phyloP scores from a whole-genome alignment of 331 rosid species.

The Cydonia oblonga region DNA sequence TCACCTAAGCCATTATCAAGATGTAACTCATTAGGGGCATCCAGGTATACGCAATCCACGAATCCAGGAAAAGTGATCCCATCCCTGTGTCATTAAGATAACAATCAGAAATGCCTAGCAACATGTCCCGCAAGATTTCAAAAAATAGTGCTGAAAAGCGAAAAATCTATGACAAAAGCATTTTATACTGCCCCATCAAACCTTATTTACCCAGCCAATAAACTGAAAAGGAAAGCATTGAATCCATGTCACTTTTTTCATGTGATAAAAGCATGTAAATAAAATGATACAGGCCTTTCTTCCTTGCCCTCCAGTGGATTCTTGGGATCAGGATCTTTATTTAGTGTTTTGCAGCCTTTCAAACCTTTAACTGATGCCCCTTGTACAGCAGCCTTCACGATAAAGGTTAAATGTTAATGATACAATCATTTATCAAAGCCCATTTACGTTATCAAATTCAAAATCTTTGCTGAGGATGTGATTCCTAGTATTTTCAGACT shows the following conservation, averaged over 20 bases:
- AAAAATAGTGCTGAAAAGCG: neutral
- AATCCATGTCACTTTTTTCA: neutral
- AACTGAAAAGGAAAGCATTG: neutral
- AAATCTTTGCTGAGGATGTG: neutral
- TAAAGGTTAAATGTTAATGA: conserved; percentile 3
- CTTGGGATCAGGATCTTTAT: conserved; percentile 79
- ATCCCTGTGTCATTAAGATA: conserved; percentile 48
- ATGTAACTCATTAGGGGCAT: conserved; percentile 53
- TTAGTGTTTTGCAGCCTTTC: conserved; percentile 71
- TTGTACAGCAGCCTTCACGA: conserved; percentile 60
- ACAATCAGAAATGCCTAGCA: neutral
- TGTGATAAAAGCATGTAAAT: neutral
- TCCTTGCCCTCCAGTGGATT: conserved; percentile 78
- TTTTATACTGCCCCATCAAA: neutral
- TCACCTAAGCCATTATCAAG: conserved; percentile 92
- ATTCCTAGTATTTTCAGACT: neutral
- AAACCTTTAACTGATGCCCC: conserved; percentile 73
- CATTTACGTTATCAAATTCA: neutral
- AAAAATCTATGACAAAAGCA: neutral
- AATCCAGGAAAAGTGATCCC: conserved; percentile 86
- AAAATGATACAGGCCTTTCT: conserved; percentile 53
- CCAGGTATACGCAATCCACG: conserved; percentile 76
- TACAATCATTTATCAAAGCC: neutral
- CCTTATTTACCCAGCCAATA: conserved; percentile 8
- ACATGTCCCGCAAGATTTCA: neutral